Percentiles rank a stretch among this genome's conserved stretches.
Conservation (phyloP, 2,329 filamentous ascomycete species). For the Corniculantispora saksenae region DNA sequence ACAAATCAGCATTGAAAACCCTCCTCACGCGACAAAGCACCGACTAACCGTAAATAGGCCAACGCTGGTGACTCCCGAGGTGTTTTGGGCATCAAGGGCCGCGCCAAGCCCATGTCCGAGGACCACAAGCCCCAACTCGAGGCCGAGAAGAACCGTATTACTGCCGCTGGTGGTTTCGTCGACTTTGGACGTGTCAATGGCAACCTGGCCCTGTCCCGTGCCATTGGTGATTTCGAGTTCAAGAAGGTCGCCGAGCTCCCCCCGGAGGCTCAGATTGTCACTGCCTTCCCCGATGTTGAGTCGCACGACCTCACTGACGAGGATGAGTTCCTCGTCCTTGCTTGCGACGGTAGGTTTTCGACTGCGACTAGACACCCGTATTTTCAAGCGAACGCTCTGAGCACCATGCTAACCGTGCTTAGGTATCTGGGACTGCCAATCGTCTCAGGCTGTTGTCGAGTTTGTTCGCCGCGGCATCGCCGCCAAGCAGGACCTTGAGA, state of each 20-base stretch:
- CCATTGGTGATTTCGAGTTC: conserved; percentile 99
- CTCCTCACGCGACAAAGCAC: background rate
- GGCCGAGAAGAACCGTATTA: conserved; percentile 94
- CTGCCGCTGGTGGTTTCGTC: conserved; percentile 92
- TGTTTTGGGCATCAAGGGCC: conserved; percentile 92
- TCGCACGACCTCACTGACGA: conserved; percentile 88
- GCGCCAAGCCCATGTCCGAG: conserved; percentile 96
- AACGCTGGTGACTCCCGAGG: conserved; percentile 96
- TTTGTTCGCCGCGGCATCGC: conserved; percentile 96
- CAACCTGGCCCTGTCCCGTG: conserved; percentile 92
- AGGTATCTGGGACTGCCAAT: conserved; percentile 99
- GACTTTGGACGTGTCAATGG: conserved; percentile 98
- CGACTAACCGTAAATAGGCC: conserved; percentile 58
- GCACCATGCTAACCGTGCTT: conserved; percentile 25
- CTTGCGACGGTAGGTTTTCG: conserved; percentile 75
- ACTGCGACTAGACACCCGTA: background rate
- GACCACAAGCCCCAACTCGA: conserved; percentile 99
- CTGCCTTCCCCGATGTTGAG: conserved; percentile 91
- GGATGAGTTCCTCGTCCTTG: conserved; percentile 92
- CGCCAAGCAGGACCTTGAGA: conserved; percentile 89
- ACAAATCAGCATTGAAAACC: background rate
- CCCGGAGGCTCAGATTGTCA: conserved; percentile 98
- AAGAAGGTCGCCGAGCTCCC: conserved; percentile 97
- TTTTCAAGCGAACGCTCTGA: background rate
- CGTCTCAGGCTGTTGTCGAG: conserved; percentile 94